Evolutionary conservation across 495 filamentous ascomycete species (phyloP).

Genomic region (Cercophora sp.): DNA sequence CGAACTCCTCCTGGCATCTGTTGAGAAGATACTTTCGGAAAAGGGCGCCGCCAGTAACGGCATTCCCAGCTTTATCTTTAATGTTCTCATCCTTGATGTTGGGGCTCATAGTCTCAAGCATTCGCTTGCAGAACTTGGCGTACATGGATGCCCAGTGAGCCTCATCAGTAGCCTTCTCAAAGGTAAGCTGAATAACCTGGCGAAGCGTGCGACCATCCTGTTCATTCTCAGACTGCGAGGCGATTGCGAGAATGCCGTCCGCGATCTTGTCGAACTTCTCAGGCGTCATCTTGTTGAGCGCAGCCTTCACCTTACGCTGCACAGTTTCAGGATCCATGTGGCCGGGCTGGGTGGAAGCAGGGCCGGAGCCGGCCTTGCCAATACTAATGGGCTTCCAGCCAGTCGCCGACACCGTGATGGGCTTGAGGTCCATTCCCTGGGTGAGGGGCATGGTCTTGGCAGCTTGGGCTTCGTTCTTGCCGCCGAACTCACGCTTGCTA

Average conservation of each 20-base stretch:
- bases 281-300: constrained; percentile 99
- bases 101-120: constrained; percentile 91
- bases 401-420: constrained; percentile 60
- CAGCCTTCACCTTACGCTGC: constrained; percentile 97
- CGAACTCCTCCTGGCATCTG: constrained; percentile 97
- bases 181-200: constrained; percentile 97
- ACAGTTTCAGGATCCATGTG: constrained; percentile 87
- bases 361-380: constrained; percentile 33
- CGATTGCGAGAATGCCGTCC: constrained; percentile 87
- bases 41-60: constrained; percentile 85
- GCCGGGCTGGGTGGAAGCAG: constrained; percentile 39
- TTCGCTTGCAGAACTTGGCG: constrained; percentile 95
- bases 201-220: constrained; percentile 88
- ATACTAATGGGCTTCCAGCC: constrained; percentile 92
- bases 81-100: constrained; percentile 96
- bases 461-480: constrained; percentile 58
- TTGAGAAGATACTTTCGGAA: constrained; percentile 99
- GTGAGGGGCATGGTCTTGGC: constrained; percentile 88
- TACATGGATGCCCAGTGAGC: constrained; percentile 99
- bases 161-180: constrained; percentile 98
- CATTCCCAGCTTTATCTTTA: constrained; percentile 74
- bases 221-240: constrained; percentile 92
- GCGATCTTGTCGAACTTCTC: constrained; percentile 98
- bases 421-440: constrained; percentile 71
- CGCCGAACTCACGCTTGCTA: constrained; percentile 56